Evolutionary conservation across 306 rosid genomes (phyloP).

Genomic region (Corylus americana): DNA sequence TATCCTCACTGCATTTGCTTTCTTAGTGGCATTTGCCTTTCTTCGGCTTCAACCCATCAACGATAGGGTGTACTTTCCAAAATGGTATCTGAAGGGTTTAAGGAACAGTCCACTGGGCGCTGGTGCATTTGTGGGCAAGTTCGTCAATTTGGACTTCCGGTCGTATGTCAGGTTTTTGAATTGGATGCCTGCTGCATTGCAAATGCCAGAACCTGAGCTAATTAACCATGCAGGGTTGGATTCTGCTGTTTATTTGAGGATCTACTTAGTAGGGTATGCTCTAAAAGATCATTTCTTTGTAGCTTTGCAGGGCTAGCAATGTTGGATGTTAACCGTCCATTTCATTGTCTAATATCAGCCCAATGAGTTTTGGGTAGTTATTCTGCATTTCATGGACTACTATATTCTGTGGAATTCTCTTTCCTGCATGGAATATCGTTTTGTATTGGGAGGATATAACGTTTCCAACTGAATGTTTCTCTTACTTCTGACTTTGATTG

Average conservation of each 20-base stretch:
- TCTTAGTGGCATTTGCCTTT: slow-evolving; percentile 76
- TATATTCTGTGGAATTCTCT: background rate
- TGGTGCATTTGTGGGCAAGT: slow-evolving; percentile 69
- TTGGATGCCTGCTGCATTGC: slow-evolving; percentile 94
- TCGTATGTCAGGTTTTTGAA: slow-evolving; percentile 72
- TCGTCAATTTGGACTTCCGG: slow-evolving; percentile 87
- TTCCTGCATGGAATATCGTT: background rate
- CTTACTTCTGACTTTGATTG: background rate
- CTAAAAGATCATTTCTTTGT: slow-evolving; percentile 8
- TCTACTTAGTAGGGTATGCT: slow-evolving; percentile 83
- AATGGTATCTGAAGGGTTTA: slow-evolving; percentile 93
- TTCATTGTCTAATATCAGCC: background rate
- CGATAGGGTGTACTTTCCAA: slow-evolving; percentile 96
- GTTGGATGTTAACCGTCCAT: background rate
- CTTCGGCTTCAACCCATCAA: slow-evolving; percentile 93
- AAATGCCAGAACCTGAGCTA: slow-evolving; percentile 96
- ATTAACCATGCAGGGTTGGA: slow-evolving; percentile 93
- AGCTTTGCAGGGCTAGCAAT: background rate
- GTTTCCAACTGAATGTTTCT: background rate
- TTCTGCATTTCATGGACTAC: background rate
- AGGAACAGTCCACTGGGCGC: slow-evolving; percentile 70
- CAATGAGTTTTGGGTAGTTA: background rate
- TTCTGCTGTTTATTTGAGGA: slow-evolving; percentile 88
- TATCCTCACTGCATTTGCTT: slow-evolving; percentile 70
- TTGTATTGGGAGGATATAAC: background rate